Evolutionary conservation across 257 asterid genomes (phyloP).

Genomic region (Penstemon newberryi): DNA sequence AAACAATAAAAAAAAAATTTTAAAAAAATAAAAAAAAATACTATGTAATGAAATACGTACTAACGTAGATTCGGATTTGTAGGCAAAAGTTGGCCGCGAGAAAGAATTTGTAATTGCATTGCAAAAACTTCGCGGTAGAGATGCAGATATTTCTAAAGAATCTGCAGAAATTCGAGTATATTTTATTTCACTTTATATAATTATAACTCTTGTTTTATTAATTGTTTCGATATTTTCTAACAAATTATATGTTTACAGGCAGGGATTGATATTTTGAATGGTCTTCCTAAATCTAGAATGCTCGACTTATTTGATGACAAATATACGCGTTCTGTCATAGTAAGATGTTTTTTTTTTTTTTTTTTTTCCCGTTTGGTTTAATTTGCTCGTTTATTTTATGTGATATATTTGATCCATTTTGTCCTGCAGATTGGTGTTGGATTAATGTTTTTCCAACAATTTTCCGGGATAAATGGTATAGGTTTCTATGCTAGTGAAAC

Average conservation of each 20-base stretch:
- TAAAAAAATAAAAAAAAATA: too few relatives aligned
- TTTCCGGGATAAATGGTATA: conserved; percentile 76
- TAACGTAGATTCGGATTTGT: not conserved
- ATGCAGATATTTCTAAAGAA: conserved; percentile 61
- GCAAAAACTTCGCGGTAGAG: conserved; percentile 61
- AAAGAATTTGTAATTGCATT: conserved; percentile 69
- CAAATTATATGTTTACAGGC: conserved; percentile 38
- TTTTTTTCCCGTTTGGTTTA: not conserved
- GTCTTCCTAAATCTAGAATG: conserved; percentile 52
- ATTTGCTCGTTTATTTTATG: not conserved
- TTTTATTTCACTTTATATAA: too few relatives aligned
- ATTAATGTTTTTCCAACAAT: conserved; percentile 76
- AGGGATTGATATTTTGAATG: conserved; percentile 43
- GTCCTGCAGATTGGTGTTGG: conserved; percentile 67
- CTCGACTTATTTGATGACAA: conserved; percentile 56
- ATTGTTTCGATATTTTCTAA: not conserved
- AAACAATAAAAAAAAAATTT: too few relatives aligned
- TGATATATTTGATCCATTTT: not conserved
- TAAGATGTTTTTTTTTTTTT: conserved; percentile 34
- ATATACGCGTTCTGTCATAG: conserved; percentile 64
- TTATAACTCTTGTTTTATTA: too few relatives aligned
- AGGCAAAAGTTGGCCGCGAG: conserved; percentile 76
- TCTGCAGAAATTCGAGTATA: conserved; percentile 73
- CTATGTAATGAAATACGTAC: too few relatives aligned
- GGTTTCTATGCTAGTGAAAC: conserved; percentile 77